These are phyloP conservation scores for Tolypocladium pustulatum DNA, from an alignment of 2,329 filamentous ascomycete species.

Conservation along the genomic window DNA sequence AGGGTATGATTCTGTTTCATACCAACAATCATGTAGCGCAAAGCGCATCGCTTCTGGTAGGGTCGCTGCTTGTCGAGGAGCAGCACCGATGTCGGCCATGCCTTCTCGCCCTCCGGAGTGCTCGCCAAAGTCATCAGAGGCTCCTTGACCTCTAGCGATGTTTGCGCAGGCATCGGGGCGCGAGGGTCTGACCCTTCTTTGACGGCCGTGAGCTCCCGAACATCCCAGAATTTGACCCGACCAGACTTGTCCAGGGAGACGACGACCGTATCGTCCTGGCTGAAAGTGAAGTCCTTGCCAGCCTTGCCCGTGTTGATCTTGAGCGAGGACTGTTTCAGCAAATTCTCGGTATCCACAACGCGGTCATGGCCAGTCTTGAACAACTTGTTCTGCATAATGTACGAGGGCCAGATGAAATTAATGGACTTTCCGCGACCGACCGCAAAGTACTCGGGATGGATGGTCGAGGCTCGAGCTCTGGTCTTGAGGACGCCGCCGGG, in stretches of 20 bases:
- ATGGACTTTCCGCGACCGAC: slow-evolving; percentile 95
- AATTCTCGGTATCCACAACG: slow-evolving; percentile 76
- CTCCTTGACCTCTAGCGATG: slow-evolving; percentile 67
- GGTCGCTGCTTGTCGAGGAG: slow-evolving; percentile 94
- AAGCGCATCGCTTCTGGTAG: slow-evolving; percentile 78
- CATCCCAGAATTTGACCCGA: slow-evolving; percentile 96
- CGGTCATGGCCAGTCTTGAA: slow-evolving; percentile 55
- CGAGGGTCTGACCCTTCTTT: slow-evolving; percentile 40
- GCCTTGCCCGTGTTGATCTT: slow-evolving; percentile 97
- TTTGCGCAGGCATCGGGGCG: slow-evolving; percentile 41
- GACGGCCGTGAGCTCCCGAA: slow-evolving; percentile 59
- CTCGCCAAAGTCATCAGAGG: slow-evolving; percentile 81
- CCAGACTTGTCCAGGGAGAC: slow-evolving; percentile 96
- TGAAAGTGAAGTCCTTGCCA: slow-evolving; percentile 96
- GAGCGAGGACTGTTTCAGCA: slow-evolving; percentile 75
- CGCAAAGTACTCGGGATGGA: slow-evolving; percentile 87
- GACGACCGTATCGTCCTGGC: slow-evolving; percentile 88
- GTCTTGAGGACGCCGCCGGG: slow-evolving; percentile 93
- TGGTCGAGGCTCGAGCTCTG: slow-evolving; percentile 78
- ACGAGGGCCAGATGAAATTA: slow-evolving; percentile 68
- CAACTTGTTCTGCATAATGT: slow-evolving; percentile 50
- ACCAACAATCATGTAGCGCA: slow-evolving; percentile 92
- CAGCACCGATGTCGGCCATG: slow-evolving; percentile 91
- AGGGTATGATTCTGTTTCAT: slow-evolving; percentile 99
- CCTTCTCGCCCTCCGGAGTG: slow-evolving; percentile 80